Percentiles rank a stretch among this genome's conserved stretches.
Conservation (phyloP, 371 early-diverging fungal species). For the Mortierella sp. region DNA sequence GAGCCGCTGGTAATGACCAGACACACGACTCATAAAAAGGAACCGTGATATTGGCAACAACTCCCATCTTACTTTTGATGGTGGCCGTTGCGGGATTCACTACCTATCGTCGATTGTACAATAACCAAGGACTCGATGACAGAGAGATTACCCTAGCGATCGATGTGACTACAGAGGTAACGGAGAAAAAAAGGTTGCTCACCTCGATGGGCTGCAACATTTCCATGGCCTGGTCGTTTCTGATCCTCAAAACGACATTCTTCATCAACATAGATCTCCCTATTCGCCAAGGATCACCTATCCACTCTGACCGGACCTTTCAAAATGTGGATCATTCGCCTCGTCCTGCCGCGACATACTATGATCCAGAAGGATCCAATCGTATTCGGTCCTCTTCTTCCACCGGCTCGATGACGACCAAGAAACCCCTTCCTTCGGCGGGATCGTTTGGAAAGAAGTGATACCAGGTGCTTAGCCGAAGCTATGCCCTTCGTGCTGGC, state of each 20-base stretch:
- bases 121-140: slow-evolving; percentile 32
- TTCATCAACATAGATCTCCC: slow-evolving; percentile 10
- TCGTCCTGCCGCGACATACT: slow-evolving; percentile 37
- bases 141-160: slow-evolving; percentile 21
- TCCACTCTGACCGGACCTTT: slow-evolving; percentile 48
- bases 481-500: slow-evolving; percentile 42
- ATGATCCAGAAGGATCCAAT: slow-evolving; percentile 38
- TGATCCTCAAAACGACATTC: too few relatives aligned
- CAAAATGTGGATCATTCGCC: slow-evolving; percentile 40
- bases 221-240: not conserved
- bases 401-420: slow-evolving; percentile 23
- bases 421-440: slow-evolving; percentile 40
- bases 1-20: not conserved
- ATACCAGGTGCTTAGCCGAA: slow-evolving; percentile 38
- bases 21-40: slow-evolving; percentile 15
- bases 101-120: slow-evolving; percentile 34
- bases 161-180: slow-evolving; percentile 33
- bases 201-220: not conserved
- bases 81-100: slow-evolving; percentile 46
- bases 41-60: slow-evolving; percentile 21
- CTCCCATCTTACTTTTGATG: slow-evolving; percentile 42
- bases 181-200: not conserved
- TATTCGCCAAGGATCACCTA: slow-evolving; percentile 36
- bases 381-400: slow-evolving; percentile 28
- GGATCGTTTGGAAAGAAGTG: slow-evolving; percentile 40